These are phyloP conservation scores for Colletotrichum tofieldiae DNA, from an alignment of 2,329 filamentous ascomycete species.

Conservation along the genomic window DNA sequence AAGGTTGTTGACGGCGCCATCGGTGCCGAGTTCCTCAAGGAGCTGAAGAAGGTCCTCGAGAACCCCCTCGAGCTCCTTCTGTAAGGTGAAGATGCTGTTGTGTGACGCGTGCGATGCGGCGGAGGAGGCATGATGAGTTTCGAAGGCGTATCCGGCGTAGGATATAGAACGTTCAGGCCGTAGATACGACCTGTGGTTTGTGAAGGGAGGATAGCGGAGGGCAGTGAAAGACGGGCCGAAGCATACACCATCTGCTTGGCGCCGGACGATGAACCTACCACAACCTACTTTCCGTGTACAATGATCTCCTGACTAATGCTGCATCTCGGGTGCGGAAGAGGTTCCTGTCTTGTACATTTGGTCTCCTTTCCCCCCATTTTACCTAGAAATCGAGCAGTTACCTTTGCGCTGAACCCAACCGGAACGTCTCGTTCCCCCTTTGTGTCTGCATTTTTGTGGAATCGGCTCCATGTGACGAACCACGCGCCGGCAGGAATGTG, in stretches of 20 bases:
- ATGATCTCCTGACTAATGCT: conserved; percentile 60
- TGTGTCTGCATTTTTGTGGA: not conserved
- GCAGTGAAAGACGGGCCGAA: conserved; percentile 32
- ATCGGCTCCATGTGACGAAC: conserved; percentile 6
- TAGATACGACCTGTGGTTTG: conserved; percentile 34
- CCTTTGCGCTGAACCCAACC: conserved; percentile 33
- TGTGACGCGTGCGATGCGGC: not conserved
- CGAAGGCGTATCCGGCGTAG: conserved; percentile 34
- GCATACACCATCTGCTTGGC: conserved; percentile 37
- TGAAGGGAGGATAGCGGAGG: conserved; percentile 37
- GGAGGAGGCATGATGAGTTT: conserved; percentile 38
- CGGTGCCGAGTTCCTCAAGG: conserved; percentile 95
- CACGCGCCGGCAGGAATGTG: conserved; percentile 15
- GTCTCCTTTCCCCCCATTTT: conserved; percentile 46
- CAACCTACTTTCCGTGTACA: conserved; percentile 57
- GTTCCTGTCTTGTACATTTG: conserved; percentile 51
- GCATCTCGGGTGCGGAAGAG: conserved; percentile 51
- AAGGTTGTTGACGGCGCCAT: conserved; percentile 98
- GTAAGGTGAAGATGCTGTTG: conserved; percentile 60
- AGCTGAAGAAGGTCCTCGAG: conserved; percentile 98
- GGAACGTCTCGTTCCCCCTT: not conserved
- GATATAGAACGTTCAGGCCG: conserved; percentile 39
- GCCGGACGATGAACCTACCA: conserved; percentile 46
- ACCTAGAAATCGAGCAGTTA: conserved; percentile 46
- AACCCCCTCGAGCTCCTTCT: conserved; percentile 96